Base-by-base conservation (phyloP, 1,284 basidiomycete genomes). In the Boletus semigastroideus region DNA sequence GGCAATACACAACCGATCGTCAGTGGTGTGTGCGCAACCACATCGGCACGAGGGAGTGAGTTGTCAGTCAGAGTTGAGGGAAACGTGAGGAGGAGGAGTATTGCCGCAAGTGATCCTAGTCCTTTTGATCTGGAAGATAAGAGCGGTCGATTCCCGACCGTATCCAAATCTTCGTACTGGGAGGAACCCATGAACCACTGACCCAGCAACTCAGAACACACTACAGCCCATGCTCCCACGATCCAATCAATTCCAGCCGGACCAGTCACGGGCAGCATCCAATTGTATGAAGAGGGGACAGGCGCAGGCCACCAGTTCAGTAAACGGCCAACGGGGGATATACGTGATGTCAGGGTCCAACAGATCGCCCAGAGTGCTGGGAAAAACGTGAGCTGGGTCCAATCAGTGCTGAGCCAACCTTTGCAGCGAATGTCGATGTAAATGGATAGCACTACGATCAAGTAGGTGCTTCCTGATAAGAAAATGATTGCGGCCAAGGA, bases 321-420 rank as follows among this genome's bases (percentile, higher is more conserved):
- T 16, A 92, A 74, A 53, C 84, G 77, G 13, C 90, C 90, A 12
- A 89, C 64, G 0, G 87, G 86, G 61, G 79, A 85, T 30, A 76
- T 25, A 53, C 70, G 74, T 1, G 84, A 75, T 2, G 80, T 57
- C 5, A 66, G 60, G 51, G 71, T 76, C 85, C 86, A 88, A 1
- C 74, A 61, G 0, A 78, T 77, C 4, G 82, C 74, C 89, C 88
- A 91, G 11, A 87, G 57, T 0, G 78, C 75, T 0, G 90, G 90
- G 63, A 91, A 89, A 27, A 86, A 56, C 0, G 78, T 72, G 16
- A 80, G 51, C 55, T 75, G 77, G 1, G 73, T 59, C 74, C 78
- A 79, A 6, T 66, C 41, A 4, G 38, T 53, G 49, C 52, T 45
- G 22, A 73, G 50, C 12, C 65, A 68, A 17, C 66, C 68, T 51